Evolutionary conservation across 1,284 basidiomycete species (phyloP).

Genomic region (Puccinia triticina): DNA sequence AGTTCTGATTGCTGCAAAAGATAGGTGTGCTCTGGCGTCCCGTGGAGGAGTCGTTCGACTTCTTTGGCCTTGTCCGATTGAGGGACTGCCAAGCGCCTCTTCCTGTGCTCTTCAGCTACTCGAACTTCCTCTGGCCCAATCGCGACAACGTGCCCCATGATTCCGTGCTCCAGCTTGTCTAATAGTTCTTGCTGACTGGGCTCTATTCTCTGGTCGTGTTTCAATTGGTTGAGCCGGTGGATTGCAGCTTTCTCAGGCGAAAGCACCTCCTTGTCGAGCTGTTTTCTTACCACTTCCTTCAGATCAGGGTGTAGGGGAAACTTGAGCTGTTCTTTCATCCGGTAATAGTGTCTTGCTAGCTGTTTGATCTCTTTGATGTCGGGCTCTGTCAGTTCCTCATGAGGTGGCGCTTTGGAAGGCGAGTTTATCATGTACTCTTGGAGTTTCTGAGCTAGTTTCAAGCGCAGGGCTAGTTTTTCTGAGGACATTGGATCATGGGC

Average conservation of each 20-base stretch:
- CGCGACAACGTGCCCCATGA: not conserved
- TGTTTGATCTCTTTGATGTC: not conserved
- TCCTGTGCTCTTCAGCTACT: not conserved
- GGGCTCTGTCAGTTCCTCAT: not conserved
- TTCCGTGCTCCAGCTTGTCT: not conserved
- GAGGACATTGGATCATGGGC: not conserved
- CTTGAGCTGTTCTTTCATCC: not conserved
- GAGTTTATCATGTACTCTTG: not conserved
- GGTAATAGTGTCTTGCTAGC: not conserved
- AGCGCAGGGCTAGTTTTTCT: not conserved
- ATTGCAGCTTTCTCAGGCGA: not conserved
- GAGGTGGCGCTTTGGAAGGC: not conserved
- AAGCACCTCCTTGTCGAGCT: not conserved
- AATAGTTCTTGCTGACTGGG: not conserved
- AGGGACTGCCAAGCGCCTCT: not conserved
- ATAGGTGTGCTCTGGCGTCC: too few species aligned
- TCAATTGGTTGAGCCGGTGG: not conserved
- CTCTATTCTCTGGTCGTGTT: not conserved
- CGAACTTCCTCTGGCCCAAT: not conserved
- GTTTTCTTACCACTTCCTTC: not conserved
- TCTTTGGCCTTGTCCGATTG: not conserved
- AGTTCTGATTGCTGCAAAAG: too few species aligned
- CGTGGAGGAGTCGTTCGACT: too few species aligned
- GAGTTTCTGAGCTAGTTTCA: not conserved
- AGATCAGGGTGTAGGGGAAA: not conserved